Base-by-base conservation (phyloP, 768 basidiomycete species). In the Gloeostereum incarnatum region DNA sequence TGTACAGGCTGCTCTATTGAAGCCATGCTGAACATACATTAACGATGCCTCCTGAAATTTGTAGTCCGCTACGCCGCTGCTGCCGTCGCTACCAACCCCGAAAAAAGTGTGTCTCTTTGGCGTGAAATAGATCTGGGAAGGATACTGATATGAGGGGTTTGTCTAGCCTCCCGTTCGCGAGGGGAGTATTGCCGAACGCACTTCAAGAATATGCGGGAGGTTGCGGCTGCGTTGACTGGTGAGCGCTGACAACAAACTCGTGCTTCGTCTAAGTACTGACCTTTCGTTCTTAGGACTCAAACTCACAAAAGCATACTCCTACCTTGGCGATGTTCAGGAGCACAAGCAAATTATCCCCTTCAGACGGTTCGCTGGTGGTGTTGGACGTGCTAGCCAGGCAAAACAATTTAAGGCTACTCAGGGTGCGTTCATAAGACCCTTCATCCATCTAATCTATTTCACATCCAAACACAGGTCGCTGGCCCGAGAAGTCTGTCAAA, bases 151-250 rank as follows among this genome's bases (percentile, higher is more conserved):
- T 24, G 42, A 34, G 22, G 10, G 25, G 23, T 41, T 44, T 47
- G 35, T 59, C 26, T 60, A 94, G 90, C 87, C 61, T 81, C 93
- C 55, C 84, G 78, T 57, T 85, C 93, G 43, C 85, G 86, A 55
- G 92, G 92, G 54, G 91, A 94, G 71, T 92, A 97, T 75, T 79
- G 96, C 57, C 88, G 93, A 54, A 98, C 96, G 34, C 94, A 97
- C 72, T 99, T 96, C 81, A 99, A 99, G 84, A 99, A 98, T 78
- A 98, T 96, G 90, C 82, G 89, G 47, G 96, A 99, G 67, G 96
- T 98, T 40, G 93, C 88, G 36, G 94, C 94, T 48, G 91, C 87
- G 49, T 71, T 97, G 47, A 76, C 81, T 48, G 93, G 92, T 90
- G 48, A 54, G 31, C 23, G 10, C 3, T 16, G 16, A 13, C 16